phyloP scores from a whole-genome alignment of 108 stramenopile species.

The Chaetoceros muelleri region DNA sequence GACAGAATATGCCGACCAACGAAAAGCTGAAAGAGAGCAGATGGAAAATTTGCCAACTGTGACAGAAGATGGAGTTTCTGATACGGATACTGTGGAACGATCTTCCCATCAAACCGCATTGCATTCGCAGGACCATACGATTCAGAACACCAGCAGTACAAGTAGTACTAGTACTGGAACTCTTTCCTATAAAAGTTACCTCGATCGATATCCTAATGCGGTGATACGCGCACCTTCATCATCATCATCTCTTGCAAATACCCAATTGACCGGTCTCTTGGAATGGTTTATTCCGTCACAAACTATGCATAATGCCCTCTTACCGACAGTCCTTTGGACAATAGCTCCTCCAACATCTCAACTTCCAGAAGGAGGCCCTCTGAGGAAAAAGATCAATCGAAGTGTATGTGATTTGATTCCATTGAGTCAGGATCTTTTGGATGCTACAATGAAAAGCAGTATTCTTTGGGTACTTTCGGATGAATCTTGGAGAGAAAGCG shows the following conservation, averaged over 20 bases:
- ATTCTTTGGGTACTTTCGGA: neutral
- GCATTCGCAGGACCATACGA: no score
- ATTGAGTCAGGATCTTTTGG: neutral
- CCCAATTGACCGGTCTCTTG: neutral
- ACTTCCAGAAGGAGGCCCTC: neutral
- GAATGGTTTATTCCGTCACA: neutral
- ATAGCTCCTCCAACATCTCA: neutral
- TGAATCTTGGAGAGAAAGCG: neutral
- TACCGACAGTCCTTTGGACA: neutral
- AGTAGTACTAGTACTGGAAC: no score
- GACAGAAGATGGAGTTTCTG: neutral
- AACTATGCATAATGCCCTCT: neutral
- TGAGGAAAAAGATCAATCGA: neutral
- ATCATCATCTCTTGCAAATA: neutral
- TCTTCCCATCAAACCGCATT: no score
- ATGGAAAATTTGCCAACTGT: neutral
- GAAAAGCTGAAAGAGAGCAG: neutral
- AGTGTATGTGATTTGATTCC: neutral
- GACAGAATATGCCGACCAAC: neutral
- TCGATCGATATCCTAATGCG: neutral
- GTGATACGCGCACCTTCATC: no score
- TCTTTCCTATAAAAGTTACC: neutral
- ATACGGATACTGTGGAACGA: neutral
- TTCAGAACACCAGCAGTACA: no score
- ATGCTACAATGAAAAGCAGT: neutral